Conservation (phyloP, 2,329 filamentous ascomycete species). For the Atkinsonella texensis region DNA sequence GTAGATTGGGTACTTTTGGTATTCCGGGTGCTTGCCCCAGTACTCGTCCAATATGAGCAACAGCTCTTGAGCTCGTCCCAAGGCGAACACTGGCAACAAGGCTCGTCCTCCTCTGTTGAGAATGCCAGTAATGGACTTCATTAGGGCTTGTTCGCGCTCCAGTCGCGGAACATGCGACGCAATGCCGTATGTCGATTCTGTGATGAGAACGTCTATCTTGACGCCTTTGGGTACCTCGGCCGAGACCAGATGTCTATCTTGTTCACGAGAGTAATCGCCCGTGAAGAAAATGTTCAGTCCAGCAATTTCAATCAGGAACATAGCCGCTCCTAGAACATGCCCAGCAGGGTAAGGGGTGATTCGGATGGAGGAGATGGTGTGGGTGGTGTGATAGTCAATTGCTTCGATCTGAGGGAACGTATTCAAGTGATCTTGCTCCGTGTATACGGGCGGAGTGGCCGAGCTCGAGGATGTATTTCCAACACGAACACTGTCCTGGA, state of each 20-base stretch:
- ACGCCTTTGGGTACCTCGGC: slow-evolving; percentile 80
- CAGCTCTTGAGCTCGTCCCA: slow-evolving; percentile 87
- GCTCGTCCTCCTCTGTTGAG: slow-evolving; percentile 86
- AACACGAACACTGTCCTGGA: slow-evolving; percentile 91
- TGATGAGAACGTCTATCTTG: slow-evolving; percentile 93
- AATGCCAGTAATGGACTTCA: slow-evolving; percentile 89
- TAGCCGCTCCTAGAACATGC: slow-evolving; percentile 94
- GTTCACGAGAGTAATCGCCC: slow-evolving; percentile 91
- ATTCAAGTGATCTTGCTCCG: slow-evolving; percentile 86
- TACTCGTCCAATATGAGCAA: slow-evolving; percentile 94
- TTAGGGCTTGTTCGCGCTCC: slow-evolving; percentile 83
- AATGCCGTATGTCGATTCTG: slow-evolving; percentile 93
- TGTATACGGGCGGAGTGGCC: slow-evolving; percentile 70
- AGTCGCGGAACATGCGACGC: slow-evolving; percentile 83
- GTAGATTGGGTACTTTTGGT: slow-evolving; percentile 87
- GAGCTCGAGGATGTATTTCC: slow-evolving; percentile 55
- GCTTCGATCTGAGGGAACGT: slow-evolving; percentile 93
- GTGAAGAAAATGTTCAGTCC: slow-evolving; percentile 96
- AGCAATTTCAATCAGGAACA: slow-evolving; percentile 96
- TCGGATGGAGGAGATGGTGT: slow-evolving; percentile 90
- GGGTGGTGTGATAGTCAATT: slow-evolving; percentile 96
- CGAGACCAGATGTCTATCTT: slow-evolving; percentile 89
- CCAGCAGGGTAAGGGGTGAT: slow-evolving; percentile 96
- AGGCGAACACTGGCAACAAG: slow-evolving; percentile 87
- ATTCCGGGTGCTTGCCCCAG: slow-evolving; percentile 81